Percentiles rank a stretch among this genome's conserved stretches.
These are phyloP conservation scores for Ceratocystiopsis sp. DNA, from an alignment of 2,329 filamentous ascomycete genomes.

Conservation along the genomic window DNA sequence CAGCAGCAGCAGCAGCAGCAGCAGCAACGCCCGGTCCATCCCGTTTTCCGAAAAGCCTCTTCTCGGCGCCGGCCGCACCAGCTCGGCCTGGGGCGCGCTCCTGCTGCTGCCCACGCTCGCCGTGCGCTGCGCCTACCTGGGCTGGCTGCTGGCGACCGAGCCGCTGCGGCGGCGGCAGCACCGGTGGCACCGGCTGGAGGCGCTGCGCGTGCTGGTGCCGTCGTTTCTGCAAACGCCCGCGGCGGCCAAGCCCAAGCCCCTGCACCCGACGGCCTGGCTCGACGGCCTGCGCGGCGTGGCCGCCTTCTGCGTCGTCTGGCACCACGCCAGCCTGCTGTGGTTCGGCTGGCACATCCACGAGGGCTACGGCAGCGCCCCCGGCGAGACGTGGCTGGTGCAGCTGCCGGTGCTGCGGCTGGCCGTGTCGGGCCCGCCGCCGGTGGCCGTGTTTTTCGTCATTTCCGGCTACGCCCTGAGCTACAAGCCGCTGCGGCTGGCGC, in stretches of 20 bases:
- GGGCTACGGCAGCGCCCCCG: slow-evolving; percentile 11
- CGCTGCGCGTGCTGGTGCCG: slow-evolving; percentile 4
- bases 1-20: too few species aligned
- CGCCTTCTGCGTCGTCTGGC: slow-evolving; percentile 35
- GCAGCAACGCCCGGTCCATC: too few species aligned
- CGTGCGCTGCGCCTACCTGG: not conserved
- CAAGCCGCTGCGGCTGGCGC: slow-evolving; percentile 11
- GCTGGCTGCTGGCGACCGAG: not conserved
- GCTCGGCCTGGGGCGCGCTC: not conserved
- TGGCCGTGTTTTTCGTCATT: slow-evolving; percentile 30
- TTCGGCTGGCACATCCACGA: slow-evolving; percentile 15
- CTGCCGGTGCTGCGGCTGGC: slow-evolving; percentile 21
- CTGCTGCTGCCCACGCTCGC: not conserved
- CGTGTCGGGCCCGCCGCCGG: slow-evolving; percentile 20
- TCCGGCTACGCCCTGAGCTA: slow-evolving; percentile 16
- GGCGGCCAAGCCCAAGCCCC: not conserved
- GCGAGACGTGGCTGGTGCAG: slow-evolving; percentile 13
- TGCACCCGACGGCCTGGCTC: slow-evolving; percentile 15
- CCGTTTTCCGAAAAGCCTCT: too few species aligned
- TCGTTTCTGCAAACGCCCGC: slow-evolving; percentile 2
- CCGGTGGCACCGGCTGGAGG: not conserved
- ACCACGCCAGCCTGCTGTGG: slow-evolving; percentile 21
- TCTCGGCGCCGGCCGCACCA: too few species aligned
- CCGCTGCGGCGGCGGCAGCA: not conserved
- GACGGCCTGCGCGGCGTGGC: slow-evolving; percentile 39